Base-by-base conservation (phyloP, 495 filamentous ascomycete species). In the Aspergillus affinis region DNA sequence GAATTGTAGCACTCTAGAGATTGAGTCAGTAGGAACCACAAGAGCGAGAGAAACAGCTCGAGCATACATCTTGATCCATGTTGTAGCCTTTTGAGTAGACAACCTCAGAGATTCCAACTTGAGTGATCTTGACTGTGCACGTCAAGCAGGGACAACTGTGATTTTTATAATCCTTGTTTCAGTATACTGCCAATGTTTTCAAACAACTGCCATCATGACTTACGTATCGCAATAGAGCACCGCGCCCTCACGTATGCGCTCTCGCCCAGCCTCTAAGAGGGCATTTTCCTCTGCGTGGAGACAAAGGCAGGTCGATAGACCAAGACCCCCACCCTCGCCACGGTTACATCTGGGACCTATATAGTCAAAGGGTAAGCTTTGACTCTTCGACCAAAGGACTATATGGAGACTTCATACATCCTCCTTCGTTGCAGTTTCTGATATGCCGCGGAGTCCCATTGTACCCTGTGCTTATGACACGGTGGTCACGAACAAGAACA, bases 281-380 rank as follows among this genome's bases (percentile, higher is more conserved):
- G 94, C 94, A 72, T 98, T 98, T 75, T 98, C 94, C 76, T 98
- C 94, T 0, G 94, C 94, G 71, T 98, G 94, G 13, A 98, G 82
- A 71, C 94, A 98, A 29, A 97, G 81, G 65, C 94, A 98, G 19
- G 94, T 96, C 1, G 84, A 84, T 30, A 98, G 78, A 0, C 84
- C 87, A 30, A 84, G 78, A 17, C 94, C 93, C 44, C 86, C 88
- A 29, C 80, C 84, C 51, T 81, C 73, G 3, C 85, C 87, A 57
- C 76, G 80, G 67, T 98, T 98, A 71, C 94, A 98, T 44, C 94
- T 81, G 36, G 85, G 84, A 68, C 84, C 84, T 86, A 26, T 2
- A 26, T 26, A 49, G 18, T 23, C 20, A 45, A 62, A 18, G 21
- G 18, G 44, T 4, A 20, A 19, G 6, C 52, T 18, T 32, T 17